Evolutionary conservation across 2,329 filamentous ascomycete species (phyloP).

Genomic region (Neopestalotiopsis sp.): DNA sequence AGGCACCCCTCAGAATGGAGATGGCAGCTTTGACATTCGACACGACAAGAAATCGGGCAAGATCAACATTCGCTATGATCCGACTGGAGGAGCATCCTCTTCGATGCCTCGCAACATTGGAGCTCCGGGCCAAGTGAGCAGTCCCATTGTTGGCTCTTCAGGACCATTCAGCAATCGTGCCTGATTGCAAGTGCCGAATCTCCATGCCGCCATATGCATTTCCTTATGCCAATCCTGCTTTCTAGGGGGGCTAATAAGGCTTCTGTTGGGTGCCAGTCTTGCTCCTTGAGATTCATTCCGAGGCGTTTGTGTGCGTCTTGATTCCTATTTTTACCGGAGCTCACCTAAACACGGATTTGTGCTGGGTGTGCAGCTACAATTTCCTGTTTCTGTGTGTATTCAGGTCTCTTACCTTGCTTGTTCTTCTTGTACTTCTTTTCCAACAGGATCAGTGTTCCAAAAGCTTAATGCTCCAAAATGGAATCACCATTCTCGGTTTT

Average conservation of each 20-base stretch:
- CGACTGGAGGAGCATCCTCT: constrained; percentile 51
- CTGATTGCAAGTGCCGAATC: background rate
- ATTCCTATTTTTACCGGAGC: background rate
- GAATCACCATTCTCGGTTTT: background rate
- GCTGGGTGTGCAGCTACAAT: constrained; percentile 2
- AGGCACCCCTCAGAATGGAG: constrained; percentile 84
- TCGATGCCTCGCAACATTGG: constrained; percentile 53
- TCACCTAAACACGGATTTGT: background rate
- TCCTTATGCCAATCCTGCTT: no score
- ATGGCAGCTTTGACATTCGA: constrained; percentile 81
- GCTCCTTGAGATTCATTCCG: background rate
- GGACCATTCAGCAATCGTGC: constrained; percentile 16
- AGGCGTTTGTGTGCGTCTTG: no score
- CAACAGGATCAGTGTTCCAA: background rate
- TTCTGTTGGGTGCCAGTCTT: background rate
- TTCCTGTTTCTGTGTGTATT: background rate
- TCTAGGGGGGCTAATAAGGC: no score
- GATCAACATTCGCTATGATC: constrained; percentile 59
- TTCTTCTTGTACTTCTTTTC: constrained; percentile 5
- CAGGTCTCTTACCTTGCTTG: background rate
- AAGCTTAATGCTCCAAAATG: background rate
- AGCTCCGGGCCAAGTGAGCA: constrained; percentile 73
- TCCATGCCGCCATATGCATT: background rate
- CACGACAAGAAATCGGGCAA: constrained; percentile 51
- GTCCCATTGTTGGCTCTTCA: constrained; percentile 50